phyloP scores from a whole-genome alignment of 352 stramenopile genomes.

The Thalassiosira hispida region DNA sequence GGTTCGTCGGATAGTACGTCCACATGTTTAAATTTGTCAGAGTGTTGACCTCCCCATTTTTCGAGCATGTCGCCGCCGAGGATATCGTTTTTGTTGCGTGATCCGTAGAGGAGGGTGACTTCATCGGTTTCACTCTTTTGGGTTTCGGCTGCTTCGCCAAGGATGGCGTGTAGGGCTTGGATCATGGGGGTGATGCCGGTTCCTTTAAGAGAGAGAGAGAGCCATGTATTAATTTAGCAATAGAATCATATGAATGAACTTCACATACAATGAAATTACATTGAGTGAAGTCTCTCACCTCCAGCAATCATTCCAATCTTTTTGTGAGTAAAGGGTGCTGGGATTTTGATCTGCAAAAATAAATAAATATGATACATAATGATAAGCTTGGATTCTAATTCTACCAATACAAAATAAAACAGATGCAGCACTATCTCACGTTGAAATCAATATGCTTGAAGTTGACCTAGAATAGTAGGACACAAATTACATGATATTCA shows the following conservation, averaged over 20 bases:
- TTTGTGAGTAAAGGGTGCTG: slow-evolving; percentile 87
- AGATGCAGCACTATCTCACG: slow-evolving; percentile 31
- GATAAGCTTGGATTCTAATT: too few species aligned
- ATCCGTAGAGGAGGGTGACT: slow-evolving; percentile 79
- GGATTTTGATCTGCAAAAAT: slow-evolving; percentile 57
- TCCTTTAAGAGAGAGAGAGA: slow-evolving; percentile 64
- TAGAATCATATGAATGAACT: too few species aligned
- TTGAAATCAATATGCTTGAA: slow-evolving; percentile 85
- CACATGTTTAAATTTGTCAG: slow-evolving; percentile 61
- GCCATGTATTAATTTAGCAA: not conserved
- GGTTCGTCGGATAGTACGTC: slow-evolving; percentile 78
- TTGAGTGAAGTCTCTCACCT: slow-evolving; percentile 8
- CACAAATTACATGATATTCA: not conserved
- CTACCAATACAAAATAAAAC: not conserved
- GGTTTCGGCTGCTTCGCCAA: slow-evolving; percentile 49
- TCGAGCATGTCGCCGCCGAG: slow-evolving; percentile 74
- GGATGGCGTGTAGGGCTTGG: slow-evolving; percentile 86
- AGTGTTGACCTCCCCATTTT: slow-evolving; percentile 53
- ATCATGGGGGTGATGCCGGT: slow-evolving; percentile 97
- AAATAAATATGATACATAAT: not conserved
- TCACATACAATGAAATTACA: too few species aligned
- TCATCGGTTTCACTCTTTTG: slow-evolving; percentile 39
- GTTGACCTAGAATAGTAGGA: slow-evolving; percentile 23
- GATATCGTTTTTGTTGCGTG: slow-evolving; percentile 66
- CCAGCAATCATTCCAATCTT: slow-evolving; percentile 87